Evolutionary conservation across 306 rosid species (phyloP).

Genomic region (Senna tora): DNA sequence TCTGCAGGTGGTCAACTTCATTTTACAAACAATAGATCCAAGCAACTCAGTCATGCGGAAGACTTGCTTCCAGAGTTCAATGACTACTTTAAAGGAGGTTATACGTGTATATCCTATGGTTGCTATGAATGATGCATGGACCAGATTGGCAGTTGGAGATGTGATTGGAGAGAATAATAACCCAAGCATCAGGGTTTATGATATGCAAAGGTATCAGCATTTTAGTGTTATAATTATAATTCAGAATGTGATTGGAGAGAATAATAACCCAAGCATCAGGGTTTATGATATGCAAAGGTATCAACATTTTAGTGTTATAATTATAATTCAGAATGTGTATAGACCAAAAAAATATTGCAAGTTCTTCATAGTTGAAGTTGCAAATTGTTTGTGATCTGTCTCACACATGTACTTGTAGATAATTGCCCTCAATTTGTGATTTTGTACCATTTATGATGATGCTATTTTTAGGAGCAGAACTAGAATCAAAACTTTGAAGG

Average conservation of each 20-base stretch:
- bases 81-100: constrained; percentile 87
- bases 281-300: constrained; percentile 87
- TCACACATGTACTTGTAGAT: constrained; percentile 19
- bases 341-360: constrained; percentile 16
- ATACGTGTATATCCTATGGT: constrained; percentile 89
- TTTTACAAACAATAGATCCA: constrained; percentile 90
- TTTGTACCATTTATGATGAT: constrained; percentile 23
- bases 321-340: constrained; percentile 27
- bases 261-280: constrained; percentile 64
- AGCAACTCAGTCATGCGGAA: constrained; percentile 96
- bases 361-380: background rate
- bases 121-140: constrained; percentile 86
- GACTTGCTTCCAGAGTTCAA: constrained; percentile 85
- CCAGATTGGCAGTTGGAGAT: constrained; percentile 94
- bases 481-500: constrained; percentile 29
- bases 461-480: constrained; percentile 19
- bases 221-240: constrained; percentile 21
- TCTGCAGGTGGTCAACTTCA: constrained; percentile 87
- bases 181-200: constrained; percentile 81
- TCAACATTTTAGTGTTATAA: background rate
- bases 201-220: constrained; percentile 81
- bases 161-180: constrained; percentile 74
- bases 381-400: constrained; percentile 19
- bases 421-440: constrained; percentile 35
- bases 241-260: constrained; percentile 62